Evolutionary conservation across 495 filamentous ascomycete species (phyloP).

Genomic region (Aspergillus panamensis): DNA sequence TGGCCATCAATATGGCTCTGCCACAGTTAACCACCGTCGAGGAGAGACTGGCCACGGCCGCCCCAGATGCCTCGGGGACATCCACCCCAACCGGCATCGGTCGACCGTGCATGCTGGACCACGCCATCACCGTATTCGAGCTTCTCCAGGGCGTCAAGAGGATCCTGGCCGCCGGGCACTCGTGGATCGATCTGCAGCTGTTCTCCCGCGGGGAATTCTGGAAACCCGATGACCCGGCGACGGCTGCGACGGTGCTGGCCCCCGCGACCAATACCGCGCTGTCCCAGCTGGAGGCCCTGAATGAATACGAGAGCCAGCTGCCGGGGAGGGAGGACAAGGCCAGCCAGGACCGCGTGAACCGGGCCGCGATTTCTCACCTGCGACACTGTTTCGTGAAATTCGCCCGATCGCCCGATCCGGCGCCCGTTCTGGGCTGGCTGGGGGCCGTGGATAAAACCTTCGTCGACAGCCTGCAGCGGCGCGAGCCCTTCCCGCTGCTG

Average conservation of each 20-base stretch:
- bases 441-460: conserved; percentile 27
- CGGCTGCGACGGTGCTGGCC: conserved; percentile 13
- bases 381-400: conserved; percentile 29
- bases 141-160: conserved; percentile 32
- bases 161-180: conserved; percentile 22
- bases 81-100: background rate
- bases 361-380: conserved; percentile 24
- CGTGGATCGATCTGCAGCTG: conserved; percentile 25
- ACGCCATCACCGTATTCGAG: conserved; percentile 28
- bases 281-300: conserved; percentile 13
- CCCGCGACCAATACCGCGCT: conserved; percentile 19
- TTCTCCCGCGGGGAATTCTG: conserved; percentile 25
- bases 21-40: conserved; percentile 32
- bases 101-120: conserved; percentile 23
- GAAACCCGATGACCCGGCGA: conserved; percentile 3
- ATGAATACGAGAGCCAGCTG: too few species aligned
- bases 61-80: background rate
- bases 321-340: conserved; percentile 7
- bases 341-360: background rate
- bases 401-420: conserved; percentile 18
- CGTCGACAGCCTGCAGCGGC: conserved; percentile 21
- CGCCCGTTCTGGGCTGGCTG: conserved; percentile 30
- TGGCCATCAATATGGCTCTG: conserved; percentile 38
- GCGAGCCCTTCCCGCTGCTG: conserved; percentile 26
- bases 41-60: conserved; percentile 10